Evolutionary conservation across 768 basidiomycete species (phyloP), one percentile per base, ranked within the genome.

Genomic region (Trametes sanguinea): DNA sequence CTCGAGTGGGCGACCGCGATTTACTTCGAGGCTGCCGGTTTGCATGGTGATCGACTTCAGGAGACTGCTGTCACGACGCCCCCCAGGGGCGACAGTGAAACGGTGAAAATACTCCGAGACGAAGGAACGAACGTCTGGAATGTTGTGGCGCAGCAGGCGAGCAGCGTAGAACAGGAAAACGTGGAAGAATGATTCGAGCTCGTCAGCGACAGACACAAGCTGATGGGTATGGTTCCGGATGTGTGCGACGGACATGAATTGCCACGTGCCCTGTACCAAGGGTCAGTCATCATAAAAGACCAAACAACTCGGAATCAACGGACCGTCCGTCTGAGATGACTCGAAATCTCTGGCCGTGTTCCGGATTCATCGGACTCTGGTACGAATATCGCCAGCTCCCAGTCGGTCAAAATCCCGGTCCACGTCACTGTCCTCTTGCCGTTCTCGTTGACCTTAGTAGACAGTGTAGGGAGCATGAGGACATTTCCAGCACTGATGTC

Each of bases 131-230:
- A 37, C 35, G 11, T 37, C 35, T 6, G 6, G 6, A 11, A 37
- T 37, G 35, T 37, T 37, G 35, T 37, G 35, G 35, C 35, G 35
- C 35, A 37, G 13, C 14, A 59, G 32, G 39, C 56, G 56, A 2
- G 55, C 29, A 6, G 46, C 29, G n/a, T 22, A 37, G 48, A 63
- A 57, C 51, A 65, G 27, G n/a, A 63, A 16, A 1, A 67, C 51
- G 51, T 64, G 53, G 37, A 55, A 55, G 40, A 60, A 55, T 1
- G 64, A 47, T 40, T 67, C 64, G 14, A 62, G 53, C 16, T 67
- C 64, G 53, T 67, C 64, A 10, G 47, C 45, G 27, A 65, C 45
- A 33, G 35, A 16, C 43, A 62, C 42, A 3, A 37, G 50, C 37
- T 47, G 48, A 1, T 8, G 7, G 2, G 42, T 55, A 37, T 37